Conservation (phyloP, 768 basidiomycete species). For the Russula virescens region DNA sequence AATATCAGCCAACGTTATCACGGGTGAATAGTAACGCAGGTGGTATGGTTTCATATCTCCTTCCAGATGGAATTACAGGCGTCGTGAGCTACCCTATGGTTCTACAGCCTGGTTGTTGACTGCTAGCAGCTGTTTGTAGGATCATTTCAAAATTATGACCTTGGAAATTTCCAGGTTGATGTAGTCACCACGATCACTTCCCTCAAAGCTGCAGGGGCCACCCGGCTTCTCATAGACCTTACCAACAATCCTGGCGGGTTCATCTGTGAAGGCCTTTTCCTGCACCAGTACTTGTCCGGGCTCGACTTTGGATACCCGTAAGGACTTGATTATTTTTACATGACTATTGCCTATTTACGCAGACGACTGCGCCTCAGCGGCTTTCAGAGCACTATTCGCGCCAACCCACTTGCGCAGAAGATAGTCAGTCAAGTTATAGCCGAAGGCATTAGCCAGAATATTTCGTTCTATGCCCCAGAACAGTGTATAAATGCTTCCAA, state of each 20-base stretch:
- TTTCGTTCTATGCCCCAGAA: constrained; percentile 46
- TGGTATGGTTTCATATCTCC: constrained; percentile 51
- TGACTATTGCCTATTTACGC: not conserved
- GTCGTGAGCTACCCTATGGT: constrained; percentile 39
- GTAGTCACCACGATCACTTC: constrained; percentile 39
- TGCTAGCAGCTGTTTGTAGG: constrained; percentile 52
- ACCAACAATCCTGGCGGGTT: constrained; percentile 59
- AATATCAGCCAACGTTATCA: constrained; percentile 46
- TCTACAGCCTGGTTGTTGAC: not conserved
- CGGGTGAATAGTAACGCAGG: constrained; percentile 41
- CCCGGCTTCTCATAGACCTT: constrained; percentile 50
- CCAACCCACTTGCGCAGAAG: constrained; percentile 52
- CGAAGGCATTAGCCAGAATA: constrained; percentile 34
- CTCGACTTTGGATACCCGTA: constrained; percentile 49
- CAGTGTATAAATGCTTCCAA: constrained; percentile 40
- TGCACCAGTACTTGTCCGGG: constrained; percentile 55
- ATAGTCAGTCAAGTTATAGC: constrained; percentile 50
- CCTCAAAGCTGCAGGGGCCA: constrained; percentile 46
- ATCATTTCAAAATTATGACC: constrained; percentile 45
- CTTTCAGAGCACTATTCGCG: constrained; percentile 50
- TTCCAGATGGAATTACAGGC: constrained; percentile 54
- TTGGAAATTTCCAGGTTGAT: constrained; percentile 45
- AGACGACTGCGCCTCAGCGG: constrained; percentile 36
- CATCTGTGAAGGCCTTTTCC: constrained; percentile 57
- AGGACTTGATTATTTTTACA: constrained; percentile 24